Conservation (phyloP, 768 basidiomycete species). For the Glaciozyma martinii region DNA sequence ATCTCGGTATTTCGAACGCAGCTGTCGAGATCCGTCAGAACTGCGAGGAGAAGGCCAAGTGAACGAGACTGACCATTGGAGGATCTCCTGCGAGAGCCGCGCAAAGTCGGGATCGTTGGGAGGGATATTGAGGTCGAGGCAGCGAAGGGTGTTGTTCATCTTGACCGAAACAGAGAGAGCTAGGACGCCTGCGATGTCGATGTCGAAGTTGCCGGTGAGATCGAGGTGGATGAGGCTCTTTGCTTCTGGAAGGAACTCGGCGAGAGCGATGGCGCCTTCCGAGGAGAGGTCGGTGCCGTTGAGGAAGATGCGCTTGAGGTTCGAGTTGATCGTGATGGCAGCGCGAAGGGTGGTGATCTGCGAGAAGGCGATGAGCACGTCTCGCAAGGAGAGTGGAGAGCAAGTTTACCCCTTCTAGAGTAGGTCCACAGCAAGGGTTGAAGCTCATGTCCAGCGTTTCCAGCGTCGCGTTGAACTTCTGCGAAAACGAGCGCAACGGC, state of each 20-base stretch:
- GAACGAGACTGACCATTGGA: constrained; percentile 49
- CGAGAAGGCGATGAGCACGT: background rate
- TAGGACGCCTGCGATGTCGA: constrained; percentile 87
- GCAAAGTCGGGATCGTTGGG: constrained; percentile 40
- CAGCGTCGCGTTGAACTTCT: constrained; percentile 91
- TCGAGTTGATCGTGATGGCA: constrained; percentile 82
- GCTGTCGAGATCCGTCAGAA: background rate
- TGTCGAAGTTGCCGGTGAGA: constrained; percentile 36
- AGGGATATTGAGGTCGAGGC: constrained; percentile 86
- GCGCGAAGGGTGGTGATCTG: constrained; percentile 63
- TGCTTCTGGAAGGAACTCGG: constrained; percentile 91
- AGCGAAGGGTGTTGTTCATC: constrained; percentile 71
- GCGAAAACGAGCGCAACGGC: background rate
- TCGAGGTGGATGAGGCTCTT: constrained; percentile 82
- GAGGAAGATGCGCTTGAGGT: constrained; percentile 84
- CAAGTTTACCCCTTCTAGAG: constrained; percentile 66
- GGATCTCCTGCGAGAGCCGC: constrained; percentile 75
- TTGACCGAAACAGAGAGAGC: constrained; percentile 80
- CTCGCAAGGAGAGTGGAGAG: constrained; percentile 41
- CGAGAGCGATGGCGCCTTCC: constrained; percentile 82
- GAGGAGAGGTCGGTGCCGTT: constrained; percentile 71
- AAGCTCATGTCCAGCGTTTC: constrained; percentile 89
- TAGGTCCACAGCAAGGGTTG: constrained; percentile 87
- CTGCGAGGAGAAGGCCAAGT: background rate
- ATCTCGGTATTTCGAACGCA: constrained; percentile 92